Percentiles rank a stretch among this genome's conserved stretches.
Conservation (phyloP, 805 yeast species). For the Scheffersomyces ergatensis region DNA sequence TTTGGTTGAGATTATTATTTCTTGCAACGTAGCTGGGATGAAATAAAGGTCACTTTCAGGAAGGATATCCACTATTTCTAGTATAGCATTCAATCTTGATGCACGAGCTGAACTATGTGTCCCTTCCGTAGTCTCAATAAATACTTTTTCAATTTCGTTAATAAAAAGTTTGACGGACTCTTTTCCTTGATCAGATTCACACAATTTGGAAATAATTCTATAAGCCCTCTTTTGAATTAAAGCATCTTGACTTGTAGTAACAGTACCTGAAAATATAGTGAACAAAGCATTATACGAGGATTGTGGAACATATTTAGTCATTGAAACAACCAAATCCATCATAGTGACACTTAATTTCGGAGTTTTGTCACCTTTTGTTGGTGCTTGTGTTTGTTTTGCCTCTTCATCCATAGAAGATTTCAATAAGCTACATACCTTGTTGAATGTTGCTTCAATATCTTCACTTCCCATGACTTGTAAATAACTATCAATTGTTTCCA, state of each 20-base stretch:
- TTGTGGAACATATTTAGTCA: conserved; percentile 80
- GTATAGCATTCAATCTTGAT: conserved; percentile 69
- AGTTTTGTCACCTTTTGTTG: conserved; percentile 17
- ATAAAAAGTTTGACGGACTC: conserved; percentile 52
- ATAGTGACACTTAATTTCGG: conserved; percentile 73
- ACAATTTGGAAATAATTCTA: conserved; percentile 67
- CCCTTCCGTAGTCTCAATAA: conserved; percentile 54
- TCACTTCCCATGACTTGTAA: conserved; percentile 64
- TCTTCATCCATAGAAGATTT: conserved; percentile 72
- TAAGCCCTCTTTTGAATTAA: conserved; percentile 87
- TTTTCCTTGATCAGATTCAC: conserved; percentile 66
- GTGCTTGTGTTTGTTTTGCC: conserved; percentile 20
- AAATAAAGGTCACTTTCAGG: conserved; percentile 69
- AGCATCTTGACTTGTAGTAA: conserved; percentile 51
- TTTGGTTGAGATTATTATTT: conserved; percentile 85
- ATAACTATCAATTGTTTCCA: conserved; percentile 83
- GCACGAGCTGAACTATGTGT: conserved; percentile 77
- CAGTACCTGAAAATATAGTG: conserved; percentile 71
- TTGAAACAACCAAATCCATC: conserved; percentile 86
- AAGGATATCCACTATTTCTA: conserved; percentile 55
- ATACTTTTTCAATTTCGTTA: conserved; percentile 55
- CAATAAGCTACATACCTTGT: conserved; percentile 79
- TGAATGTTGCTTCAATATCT: conserved; percentile 73
- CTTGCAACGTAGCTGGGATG: conserved; percentile 80
- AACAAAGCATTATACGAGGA: conserved; percentile 71